phyloP scores from a whole-genome alignment of 148 eudicot species.

The Rhododendron ferrugineum region DNA sequence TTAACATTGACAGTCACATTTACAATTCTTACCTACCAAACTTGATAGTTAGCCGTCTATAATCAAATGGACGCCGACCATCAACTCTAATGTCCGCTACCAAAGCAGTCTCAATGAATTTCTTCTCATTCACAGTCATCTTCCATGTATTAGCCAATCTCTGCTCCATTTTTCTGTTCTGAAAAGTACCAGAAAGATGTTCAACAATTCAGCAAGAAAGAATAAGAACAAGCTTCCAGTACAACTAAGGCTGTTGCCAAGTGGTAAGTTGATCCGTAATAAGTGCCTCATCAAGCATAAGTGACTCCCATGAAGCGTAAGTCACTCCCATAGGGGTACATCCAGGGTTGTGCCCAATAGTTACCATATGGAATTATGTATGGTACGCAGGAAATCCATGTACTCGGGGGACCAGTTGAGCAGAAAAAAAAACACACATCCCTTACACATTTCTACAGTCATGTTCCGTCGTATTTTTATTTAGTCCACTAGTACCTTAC shows the following conservation, averaged over 20 bases:
- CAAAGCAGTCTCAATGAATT: slow-evolving; percentile 74
- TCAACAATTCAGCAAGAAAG: neutral
- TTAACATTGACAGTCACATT: neutral
- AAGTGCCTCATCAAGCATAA: neutral
- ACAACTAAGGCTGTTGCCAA: neutral
- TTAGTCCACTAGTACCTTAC: neutral
- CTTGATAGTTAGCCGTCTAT: slow-evolving; percentile 60
- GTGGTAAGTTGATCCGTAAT: neutral
- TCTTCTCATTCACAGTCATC: slow-evolving; percentile 82
- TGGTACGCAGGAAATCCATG: neutral
- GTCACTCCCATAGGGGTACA: neutral
- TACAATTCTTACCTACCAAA: slow-evolving; percentile 63
- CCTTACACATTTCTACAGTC: neutral
- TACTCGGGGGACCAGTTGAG: neutral
- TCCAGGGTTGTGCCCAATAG: neutral
- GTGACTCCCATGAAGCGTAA: neutral
- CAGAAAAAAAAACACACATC: neutral
- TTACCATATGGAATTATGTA: too few species aligned
- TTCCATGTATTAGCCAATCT: slow-evolving; percentile 69
- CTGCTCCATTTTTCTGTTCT: slow-evolving; percentile 52
- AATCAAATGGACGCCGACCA: slow-evolving; percentile 79
- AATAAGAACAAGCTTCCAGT: neutral
- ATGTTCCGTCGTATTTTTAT: neutral
- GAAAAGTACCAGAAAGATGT: neutral
- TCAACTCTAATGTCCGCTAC: slow-evolving; percentile 68